Base-by-base conservation (phyloP, 148 eudicot genomes). In the Camellia sinensis region DNA sequence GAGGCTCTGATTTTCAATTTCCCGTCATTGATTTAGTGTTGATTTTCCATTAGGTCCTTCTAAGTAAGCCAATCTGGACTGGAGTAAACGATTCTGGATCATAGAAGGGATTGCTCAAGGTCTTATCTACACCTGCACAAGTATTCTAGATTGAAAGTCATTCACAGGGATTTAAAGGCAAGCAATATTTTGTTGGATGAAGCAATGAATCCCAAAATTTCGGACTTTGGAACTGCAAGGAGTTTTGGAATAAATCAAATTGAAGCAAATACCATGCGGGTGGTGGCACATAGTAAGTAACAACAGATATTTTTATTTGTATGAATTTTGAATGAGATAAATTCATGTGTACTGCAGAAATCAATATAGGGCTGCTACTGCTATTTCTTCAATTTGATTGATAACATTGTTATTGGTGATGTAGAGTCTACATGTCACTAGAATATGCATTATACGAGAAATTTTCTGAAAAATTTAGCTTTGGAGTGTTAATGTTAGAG, bases 111-210 rank as follows among this genome's bases (percentile, higher is more conserved):
- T 22, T 7, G 40, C 76, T 73, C 76, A 53, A 73, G 76, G 76
- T 8, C 61, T 73, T 5, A 59, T 73, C 53, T 73, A 73, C 14
- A 73, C 14, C 62, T 73, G 12, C 76, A 73, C 62, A 52, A 53
- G 59, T 52, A 73, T 21, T 73, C 61, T 52, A 52, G 76, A 73
- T 59, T 73, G 14, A 73, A 22, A 53, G 62, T 73, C 5, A 73
- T 73, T 73, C 76, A 73, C 10, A 52, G 76, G 41, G 76, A 73
- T 17, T 73, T 73, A 15, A 73, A 73, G 22, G 62, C 76, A 73
- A 53, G 76, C 76, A 73, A 73, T 53, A 59, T 73, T 21, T 62
- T 73, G 22, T 59, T 73, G 7, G 43, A 73, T 73, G 57, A 73
- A 73, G 59, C 2, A 59, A 73, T 73, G 76, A 73, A 56, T 53